Percentiles rank a stretch among this genome's conserved stretches.
phyloP scores from a whole-genome alignment of 1,139 yeast genomes.

The Taiozyma sp. region DNA sequence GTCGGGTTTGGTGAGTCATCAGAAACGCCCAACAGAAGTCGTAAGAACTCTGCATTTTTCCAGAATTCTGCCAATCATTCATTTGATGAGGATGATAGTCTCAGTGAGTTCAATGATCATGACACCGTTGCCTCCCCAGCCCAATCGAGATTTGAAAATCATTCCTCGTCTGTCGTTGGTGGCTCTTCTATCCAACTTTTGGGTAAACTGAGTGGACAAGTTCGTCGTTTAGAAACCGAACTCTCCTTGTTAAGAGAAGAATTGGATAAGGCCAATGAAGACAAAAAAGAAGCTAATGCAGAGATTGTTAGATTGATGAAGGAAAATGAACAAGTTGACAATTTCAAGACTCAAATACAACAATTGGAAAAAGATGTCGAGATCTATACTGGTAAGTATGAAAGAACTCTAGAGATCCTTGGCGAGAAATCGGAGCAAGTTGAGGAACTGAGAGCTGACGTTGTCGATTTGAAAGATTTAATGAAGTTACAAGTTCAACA shows the following conservation, averaged over 20 bases:
- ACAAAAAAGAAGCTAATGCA: constrained; percentile 62
- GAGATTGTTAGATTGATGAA: constrained; percentile 58
- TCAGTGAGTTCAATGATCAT: constrained; percentile 18
- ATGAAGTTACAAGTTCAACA: constrained; percentile 82
- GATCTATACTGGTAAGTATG: neutral
- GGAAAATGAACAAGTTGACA: constrained; percentile 42
- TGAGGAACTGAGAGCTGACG: constrained; percentile 83
- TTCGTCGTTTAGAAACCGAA: constrained; percentile 78
- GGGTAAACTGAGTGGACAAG: constrained; percentile 66
- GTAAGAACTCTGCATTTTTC: constrained; percentile 17
- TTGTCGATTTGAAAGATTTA: constrained; percentile 78
- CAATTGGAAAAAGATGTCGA: constrained; percentile 29
- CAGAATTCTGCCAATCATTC: constrained; percentile 6
- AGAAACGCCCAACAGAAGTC: constrained; percentile 25
- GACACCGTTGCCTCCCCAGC: constrained; percentile 14
- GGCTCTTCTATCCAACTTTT: constrained; percentile 54
- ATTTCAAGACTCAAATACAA: constrained; percentile 33
- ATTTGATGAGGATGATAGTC: constrained; percentile 16
- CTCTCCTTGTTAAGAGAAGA: constrained; percentile 61
- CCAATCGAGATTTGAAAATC: constrained; percentile 15
- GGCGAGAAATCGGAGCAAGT: constrained; percentile 90
- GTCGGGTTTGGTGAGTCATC: constrained; percentile 35
- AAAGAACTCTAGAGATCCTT: constrained; percentile 57
- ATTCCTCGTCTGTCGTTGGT: constrained; percentile 22
- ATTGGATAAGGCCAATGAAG: constrained; percentile 43